phyloP scores from a whole-genome alignment of 805 yeast genomes.

The Candida fluviatilis region DNA sequence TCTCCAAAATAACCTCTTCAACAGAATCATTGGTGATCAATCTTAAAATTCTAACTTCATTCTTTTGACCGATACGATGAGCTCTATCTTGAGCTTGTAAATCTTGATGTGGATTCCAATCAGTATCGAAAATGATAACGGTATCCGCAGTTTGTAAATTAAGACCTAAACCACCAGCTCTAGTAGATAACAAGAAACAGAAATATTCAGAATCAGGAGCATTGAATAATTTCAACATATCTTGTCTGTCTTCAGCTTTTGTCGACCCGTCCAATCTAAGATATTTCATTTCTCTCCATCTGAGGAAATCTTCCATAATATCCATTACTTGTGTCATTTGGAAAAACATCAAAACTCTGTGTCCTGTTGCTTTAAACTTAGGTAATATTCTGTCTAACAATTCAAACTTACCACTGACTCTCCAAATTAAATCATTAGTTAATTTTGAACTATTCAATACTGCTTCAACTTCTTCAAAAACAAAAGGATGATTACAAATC shows the following conservation, averaged over 20 bases:
- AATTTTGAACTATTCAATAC: conserved; percentile 58
- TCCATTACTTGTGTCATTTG: conserved; percentile 92
- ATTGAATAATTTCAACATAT: conserved; percentile 67
- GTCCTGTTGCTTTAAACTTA: conserved; percentile 69
- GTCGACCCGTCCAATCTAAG: conserved; percentile 80
- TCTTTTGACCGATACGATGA: conserved; percentile 85
- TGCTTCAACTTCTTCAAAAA: conserved; percentile 76
- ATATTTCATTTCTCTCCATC: conserved; percentile 63
- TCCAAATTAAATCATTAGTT: conserved; percentile 67
- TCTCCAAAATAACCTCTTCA: conserved; percentile 76
- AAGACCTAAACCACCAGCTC: conserved; percentile 88
- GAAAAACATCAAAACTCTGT: conserved; percentile 75
- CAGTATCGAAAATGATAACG: conserved; percentile 80
- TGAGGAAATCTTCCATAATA: conserved; percentile 79
- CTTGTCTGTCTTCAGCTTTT: conserved; percentile 79
- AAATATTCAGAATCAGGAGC: conserved; percentile 74
- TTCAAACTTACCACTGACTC: conserved; percentile 79
- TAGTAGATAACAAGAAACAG: conserved; percentile 73
- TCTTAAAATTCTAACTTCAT: conserved; percentile 78
- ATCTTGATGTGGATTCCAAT: conserved; percentile 92
- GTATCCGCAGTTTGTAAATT: conserved; percentile 87
- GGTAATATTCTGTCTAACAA: conserved; percentile 71
- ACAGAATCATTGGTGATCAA: conserved; percentile 79
- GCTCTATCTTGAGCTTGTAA: conserved; percentile 89
- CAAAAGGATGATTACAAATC: conserved; percentile 85